Evolutionary conservation across 2,329 filamentous ascomycete genomes (phyloP).

Genomic region (Coleophoma eucalyptorum): DNA sequence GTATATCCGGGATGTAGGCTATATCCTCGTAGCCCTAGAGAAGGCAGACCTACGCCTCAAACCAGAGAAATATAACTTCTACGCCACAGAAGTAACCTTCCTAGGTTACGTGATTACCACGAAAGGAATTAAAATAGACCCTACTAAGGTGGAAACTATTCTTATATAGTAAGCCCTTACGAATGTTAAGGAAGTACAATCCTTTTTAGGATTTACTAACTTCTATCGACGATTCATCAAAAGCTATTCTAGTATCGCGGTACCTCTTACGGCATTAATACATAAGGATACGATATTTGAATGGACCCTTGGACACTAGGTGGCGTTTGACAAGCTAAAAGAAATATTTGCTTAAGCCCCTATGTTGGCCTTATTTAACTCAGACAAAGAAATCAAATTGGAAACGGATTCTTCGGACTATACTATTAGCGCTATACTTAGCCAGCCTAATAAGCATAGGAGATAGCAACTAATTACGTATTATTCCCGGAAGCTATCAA

Average conservation of each 20-base stretch:
- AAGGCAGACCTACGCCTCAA: background rate
- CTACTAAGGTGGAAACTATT: background rate
- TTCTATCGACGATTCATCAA: too few relatives aligned
- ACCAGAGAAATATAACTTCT: background rate
- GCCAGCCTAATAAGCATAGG: too few relatives aligned
- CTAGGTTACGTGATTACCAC: too few relatives aligned
- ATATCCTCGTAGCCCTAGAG: too few relatives aligned
- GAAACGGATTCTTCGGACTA: too few relatives aligned
- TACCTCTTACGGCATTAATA: conserved; percentile 2
- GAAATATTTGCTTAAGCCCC: too few relatives aligned
- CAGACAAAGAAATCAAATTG: background rate
- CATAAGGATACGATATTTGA: too few relatives aligned
- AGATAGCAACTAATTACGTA: conserved; percentile 4
- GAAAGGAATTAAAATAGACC: background rate
- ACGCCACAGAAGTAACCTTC: background rate
- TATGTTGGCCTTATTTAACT: background rate
- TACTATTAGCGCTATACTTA: too few relatives aligned
- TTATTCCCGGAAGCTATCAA: conserved; percentile 2
- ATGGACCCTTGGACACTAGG: too few relatives aligned
- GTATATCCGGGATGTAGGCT: too few relatives aligned
- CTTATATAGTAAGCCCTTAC: background rate
- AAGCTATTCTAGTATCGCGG: too few relatives aligned
- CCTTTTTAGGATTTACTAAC: background rate
- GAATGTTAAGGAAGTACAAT: background rate
- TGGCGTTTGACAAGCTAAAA: too few relatives aligned